Conservation (phyloP, 768 basidiomycete species). For the Inosperma sp. region DNA sequence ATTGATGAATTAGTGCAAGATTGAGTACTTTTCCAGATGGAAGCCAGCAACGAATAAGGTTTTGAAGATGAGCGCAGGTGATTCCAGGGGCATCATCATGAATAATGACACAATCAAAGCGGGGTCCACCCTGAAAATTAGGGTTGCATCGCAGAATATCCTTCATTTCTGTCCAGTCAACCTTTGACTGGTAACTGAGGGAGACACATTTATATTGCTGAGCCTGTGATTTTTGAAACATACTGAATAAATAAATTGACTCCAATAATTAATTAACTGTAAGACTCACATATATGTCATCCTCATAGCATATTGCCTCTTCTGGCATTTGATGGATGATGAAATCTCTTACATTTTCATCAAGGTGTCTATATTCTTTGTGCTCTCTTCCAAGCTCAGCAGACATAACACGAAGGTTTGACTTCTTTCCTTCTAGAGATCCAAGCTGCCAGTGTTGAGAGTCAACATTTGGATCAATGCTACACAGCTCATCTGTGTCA, state of each 20-base stretch:
- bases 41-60: slow-evolving; percentile 16
- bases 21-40: slow-evolving; percentile 18
- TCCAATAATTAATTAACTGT: background rate
- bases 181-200: slow-evolving; percentile 18
- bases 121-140: slow-evolving; percentile 12
- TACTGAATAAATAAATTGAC: background rate
- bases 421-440: slow-evolving; percentile 1
- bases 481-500: background rate
- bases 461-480: background rate
- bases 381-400: background rate
- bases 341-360: slow-evolving; percentile 5
- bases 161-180: slow-evolving; percentile 18
- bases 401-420: no score
- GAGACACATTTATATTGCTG: slow-evolving; percentile 15
- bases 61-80: slow-evolving; percentile 13
- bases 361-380: slow-evolving; percentile 1
- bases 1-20: slow-evolving; percentile 16
- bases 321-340: slow-evolving; percentile 5
- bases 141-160: slow-evolving; percentile 22
- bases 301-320: slow-evolving; percentile 8
- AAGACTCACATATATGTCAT: slow-evolving; percentile 8
- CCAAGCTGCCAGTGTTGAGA: background rate
- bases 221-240: slow-evolving; percentile 13
- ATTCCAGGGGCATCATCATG: slow-evolving; percentile 14
- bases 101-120: slow-evolving; percentile 11